Evolutionary conservation across 1,284 basidiomycete species (phyloP), one percentile per base, ranked within the genome.

Genomic region (Leccinum fallax): DNA sequence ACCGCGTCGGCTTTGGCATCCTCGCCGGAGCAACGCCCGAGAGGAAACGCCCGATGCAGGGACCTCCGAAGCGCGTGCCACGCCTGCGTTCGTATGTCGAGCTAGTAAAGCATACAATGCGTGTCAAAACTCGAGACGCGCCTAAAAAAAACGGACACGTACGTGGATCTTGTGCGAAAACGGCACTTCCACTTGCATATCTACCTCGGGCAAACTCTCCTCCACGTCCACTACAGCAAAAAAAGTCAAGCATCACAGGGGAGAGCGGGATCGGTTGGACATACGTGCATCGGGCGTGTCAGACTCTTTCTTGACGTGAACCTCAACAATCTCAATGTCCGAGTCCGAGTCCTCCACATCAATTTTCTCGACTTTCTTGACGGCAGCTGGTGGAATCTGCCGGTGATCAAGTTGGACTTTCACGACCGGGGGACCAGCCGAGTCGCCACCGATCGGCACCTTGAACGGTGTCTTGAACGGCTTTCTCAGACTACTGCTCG

Each of bases 121-220:
- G 5, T n/a, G 10, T 53, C n/a, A 28, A 13, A 5, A 21, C 11
- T 26, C 51, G n/a, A n/a, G 51, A n/a, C 2, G 16, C 5, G 3
- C 6, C 0, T 4, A 2, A 0, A 8, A 1, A 10, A 36, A 8
- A 54, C 15, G n/a, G 56, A 6, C 10, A 73, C 80, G 55, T 64
- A 90, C 87, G 0, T 83, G 79, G 15, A 89, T 78, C 73, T 90
- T 91, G 57, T 78, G 78, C 6, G 89, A 90, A 66, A 80, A 84
- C 2, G 79, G 76, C n/a, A 76, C 79, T 43, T 88, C 85, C 11
- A 88, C 76, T 38, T 83, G 77, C 19, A 85, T 69, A 16, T 78
- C 70, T 2, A 82, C 74, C 11, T 82, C 78, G 1, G 80, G 78
- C 2, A 84, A 64, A 2, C 76, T 68, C 5, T 76, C 43, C 2